These are phyloP conservation scores for Hypomontagnella submonticulosa DNA, from an alignment of 495 filamentous ascomycete genomes.

Conservation along the genomic window DNA sequence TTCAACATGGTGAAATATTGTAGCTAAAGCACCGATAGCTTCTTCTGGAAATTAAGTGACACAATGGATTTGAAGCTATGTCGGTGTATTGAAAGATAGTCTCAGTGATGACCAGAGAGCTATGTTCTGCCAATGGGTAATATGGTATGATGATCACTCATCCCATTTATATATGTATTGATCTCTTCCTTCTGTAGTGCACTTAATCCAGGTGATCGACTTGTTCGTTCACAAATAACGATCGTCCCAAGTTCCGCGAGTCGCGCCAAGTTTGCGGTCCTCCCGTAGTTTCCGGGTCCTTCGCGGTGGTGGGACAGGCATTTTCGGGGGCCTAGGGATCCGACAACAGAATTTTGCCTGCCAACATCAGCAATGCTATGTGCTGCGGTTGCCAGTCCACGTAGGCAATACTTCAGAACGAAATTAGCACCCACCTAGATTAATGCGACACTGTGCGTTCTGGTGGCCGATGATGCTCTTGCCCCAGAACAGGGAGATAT, in stretches of 20 bases:
- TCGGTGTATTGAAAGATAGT: not conserved
- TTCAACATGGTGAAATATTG: slow-evolving; percentile 20
- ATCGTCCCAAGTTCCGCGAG: not conserved
- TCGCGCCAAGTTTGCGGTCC: too few species aligned
- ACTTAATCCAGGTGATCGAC: too few species aligned
- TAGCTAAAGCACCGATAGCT: not conserved
- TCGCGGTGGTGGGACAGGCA: not conserved
- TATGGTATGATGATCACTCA: not conserved
- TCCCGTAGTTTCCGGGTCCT: not conserved
- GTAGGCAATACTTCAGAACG: not conserved
- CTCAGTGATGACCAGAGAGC: too few species aligned
- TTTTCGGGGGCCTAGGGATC: slow-evolving; percentile 30
- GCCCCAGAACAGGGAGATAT: too few species aligned
- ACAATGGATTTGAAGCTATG: not conserved
- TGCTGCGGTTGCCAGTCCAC: not conserved
- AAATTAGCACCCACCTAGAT: not conserved
- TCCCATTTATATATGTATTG: not conserved
- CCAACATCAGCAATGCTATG: slow-evolving; percentile 8
- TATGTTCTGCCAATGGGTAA: too few species aligned
- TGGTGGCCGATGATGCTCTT: too few species aligned
- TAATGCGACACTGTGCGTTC: too few species aligned
- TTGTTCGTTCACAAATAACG: too few species aligned
- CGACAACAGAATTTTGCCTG: slow-evolving; percentile 2
- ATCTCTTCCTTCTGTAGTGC: not conserved
- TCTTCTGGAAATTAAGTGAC: not conserved